These are phyloP conservation scores for Talaromyces stipitatus DNA, from an alignment of 495 filamentous ascomycete species.

Conservation along the genomic window DNA sequence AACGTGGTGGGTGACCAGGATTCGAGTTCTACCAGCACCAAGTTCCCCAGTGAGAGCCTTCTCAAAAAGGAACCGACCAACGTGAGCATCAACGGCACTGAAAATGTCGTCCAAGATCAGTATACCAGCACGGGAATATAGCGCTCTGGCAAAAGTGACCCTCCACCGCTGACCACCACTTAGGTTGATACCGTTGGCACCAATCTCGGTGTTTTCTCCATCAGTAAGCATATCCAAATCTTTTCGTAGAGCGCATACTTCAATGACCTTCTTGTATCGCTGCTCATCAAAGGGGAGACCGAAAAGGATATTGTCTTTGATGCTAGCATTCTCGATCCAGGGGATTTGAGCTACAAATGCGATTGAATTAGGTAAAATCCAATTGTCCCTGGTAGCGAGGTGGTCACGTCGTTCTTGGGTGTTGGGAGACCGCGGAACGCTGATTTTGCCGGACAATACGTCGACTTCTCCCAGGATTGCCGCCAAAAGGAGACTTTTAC, in stretches of 20 bases:
- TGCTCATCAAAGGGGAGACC: constrained; percentile 57
- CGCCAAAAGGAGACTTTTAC: constrained; percentile 54
- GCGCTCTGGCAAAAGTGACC: constrained; percentile 65
- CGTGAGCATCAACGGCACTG: constrained; percentile 55
- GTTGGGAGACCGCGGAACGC: constrained; percentile 30
- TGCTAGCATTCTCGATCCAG: constrained; percentile 73
- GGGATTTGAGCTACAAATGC: constrained; percentile 74
- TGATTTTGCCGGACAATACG: constrained; percentile 33
- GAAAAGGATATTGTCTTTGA: constrained; percentile 65
- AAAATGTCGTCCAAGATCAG: constrained; percentile 77
- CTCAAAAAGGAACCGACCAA: constrained; percentile 68
- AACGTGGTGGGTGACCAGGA: constrained; percentile 73
- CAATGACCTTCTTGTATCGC: constrained; percentile 58
- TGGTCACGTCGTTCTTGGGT: constrained; percentile 36
- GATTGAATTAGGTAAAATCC: constrained; percentile 60
- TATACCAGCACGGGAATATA: constrained; percentile 71
- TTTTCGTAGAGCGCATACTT: constrained; percentile 60
- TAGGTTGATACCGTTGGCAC: constrained; percentile 71
- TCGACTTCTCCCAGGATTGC: constrained; percentile 54
- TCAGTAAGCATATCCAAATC: constrained; percentile 65
- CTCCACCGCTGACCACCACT: constrained; percentile 76
- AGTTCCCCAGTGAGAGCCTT: constrained; percentile 61
- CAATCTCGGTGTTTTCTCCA: constrained; percentile 69
- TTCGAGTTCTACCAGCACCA: constrained; percentile 58
- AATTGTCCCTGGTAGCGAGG: constrained; percentile 55